Evolutionary conservation across 345 rosid species (phyloP).

Genomic region (Syzygium grande): DNA sequence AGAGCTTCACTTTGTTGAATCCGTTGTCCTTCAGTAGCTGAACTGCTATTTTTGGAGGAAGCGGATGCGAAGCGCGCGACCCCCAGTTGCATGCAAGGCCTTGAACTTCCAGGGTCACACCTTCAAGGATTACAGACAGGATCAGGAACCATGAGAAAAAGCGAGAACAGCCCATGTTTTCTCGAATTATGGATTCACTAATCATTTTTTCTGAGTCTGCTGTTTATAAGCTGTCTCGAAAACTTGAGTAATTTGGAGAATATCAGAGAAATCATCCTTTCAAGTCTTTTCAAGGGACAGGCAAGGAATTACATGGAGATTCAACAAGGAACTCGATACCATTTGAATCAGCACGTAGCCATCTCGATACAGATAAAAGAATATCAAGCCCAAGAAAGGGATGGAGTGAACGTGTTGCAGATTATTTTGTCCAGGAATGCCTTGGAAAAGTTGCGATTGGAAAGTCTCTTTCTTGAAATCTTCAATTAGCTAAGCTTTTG

Average conservation of each 20-base stretch:
- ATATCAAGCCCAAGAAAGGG: conserved; percentile 8
- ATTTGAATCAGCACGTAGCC: not conserved
- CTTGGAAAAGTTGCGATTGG: not conserved
- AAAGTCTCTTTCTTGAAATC: conserved; percentile 1
- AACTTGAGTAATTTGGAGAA: not conserved
- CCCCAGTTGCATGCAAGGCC: conserved; percentile 89
- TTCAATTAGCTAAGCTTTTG: not conserved
- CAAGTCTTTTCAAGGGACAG: conserved; percentile 11
- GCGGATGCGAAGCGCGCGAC: conserved; percentile 53
- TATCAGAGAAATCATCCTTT: not conserved
- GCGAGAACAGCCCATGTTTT: conserved; percentile 19
- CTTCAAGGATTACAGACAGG: conserved; percentile 9
- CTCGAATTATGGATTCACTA: not conserved
- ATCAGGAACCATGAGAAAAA: not conserved
- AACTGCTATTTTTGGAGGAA: conserved; percentile 54
- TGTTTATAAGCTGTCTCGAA: not conserved
- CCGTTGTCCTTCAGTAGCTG: conserved; percentile 69
- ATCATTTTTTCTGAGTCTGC: not conserved
- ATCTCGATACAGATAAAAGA: not conserved
- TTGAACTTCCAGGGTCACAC: conserved; percentile 5
- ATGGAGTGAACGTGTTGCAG: conserved; percentile 12
- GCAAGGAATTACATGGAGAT: conserved; percentile 25
- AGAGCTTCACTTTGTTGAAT: conserved; percentile 77
- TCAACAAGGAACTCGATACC: conserved; percentile 38
- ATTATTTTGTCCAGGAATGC: not conserved